phyloP scores from a whole-genome alignment of 352 stramenopile genomes.

The Globisporangium nunn region DNA sequence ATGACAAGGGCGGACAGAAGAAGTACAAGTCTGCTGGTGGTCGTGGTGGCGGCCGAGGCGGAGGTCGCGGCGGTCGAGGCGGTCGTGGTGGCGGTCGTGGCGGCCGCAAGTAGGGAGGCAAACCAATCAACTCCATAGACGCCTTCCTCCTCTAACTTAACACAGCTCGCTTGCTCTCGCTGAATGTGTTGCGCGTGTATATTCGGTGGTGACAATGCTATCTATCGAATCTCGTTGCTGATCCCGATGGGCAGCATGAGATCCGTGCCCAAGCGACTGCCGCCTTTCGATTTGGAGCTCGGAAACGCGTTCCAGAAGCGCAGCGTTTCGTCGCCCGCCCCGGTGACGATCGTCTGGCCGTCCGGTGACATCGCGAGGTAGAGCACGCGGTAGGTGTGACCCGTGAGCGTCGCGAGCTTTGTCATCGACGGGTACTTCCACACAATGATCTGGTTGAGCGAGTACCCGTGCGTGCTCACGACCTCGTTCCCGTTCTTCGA shows the following conservation, averaged over 20 bases:
- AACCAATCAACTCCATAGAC: not conserved
- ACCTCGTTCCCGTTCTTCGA: conserved; percentile 97
- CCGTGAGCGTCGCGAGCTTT: conserved; percentile 95
- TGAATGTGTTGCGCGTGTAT: conserved; percentile 7
- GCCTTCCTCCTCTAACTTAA: not conserved
- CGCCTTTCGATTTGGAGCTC: conserved; percentile 46
- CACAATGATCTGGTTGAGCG: conserved; percentile 96
- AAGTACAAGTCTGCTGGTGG: conserved; percentile 67
- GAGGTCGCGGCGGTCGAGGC: conserved; percentile 18
- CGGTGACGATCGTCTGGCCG: conserved; percentile 96
- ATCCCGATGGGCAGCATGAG: conserved; percentile 52
- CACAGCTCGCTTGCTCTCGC: not conserved
- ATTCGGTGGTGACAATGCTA: conserved; percentile 2
- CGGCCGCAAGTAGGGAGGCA: conserved; percentile 28
- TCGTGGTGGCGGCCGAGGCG: conserved; percentile 29
- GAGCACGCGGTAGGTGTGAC: conserved; percentile 94
- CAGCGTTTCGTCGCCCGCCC: conserved; percentile 95
- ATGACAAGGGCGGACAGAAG: conserved; percentile 26
- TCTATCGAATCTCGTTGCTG: conserved; percentile 54
- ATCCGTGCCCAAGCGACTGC: conserved; percentile 40
- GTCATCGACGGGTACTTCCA: conserved; percentile 96
- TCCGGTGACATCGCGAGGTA: conserved; percentile 97
- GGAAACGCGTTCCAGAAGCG: conserved; percentile 98
- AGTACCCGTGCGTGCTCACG: conserved; percentile 98
- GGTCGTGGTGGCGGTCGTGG: conserved; percentile 21